These are phyloP conservation scores for Neurospora sp. DNA, from an alignment of 495 filamentous ascomycete genomes.

Conservation along the genomic window DNA sequence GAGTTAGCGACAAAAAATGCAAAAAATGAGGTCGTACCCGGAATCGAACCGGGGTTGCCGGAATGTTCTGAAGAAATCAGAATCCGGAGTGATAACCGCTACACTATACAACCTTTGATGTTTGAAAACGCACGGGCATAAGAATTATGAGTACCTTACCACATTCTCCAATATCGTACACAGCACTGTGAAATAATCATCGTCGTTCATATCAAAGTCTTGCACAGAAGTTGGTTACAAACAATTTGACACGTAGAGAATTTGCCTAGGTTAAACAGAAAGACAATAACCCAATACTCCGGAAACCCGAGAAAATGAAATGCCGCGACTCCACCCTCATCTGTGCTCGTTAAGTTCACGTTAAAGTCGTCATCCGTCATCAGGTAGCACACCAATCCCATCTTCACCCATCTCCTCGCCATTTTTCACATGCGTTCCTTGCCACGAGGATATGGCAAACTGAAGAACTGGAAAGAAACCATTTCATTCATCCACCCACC, in stretches of 20 bases:
- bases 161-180: background rate
- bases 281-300: background rate
- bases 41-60: constrained; percentile 25
- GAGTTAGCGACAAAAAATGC: background rate
- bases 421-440: background rate
- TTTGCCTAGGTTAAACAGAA: background rate
- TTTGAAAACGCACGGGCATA: background rate
- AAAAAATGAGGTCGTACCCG: constrained; percentile 18
- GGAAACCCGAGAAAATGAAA: background rate
- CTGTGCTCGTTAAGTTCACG: background rate
- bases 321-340: background rate
- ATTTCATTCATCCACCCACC: background rate
- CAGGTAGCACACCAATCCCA: background rate
- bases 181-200: background rate
- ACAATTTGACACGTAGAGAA: background rate
- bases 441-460: background rate
- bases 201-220: background rate
- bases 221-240: background rate
- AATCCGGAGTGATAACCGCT: background rate
- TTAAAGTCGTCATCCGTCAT: background rate
- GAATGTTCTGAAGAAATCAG: constrained; percentile 5
- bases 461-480: background rate
- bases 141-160: background rate
- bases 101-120: background rate
- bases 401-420: background rate